These are phyloP conservation scores for Asterionellopsis glacialis DNA, from an alignment of 108 stramenopile genomes.

Conservation along the genomic window DNA sequence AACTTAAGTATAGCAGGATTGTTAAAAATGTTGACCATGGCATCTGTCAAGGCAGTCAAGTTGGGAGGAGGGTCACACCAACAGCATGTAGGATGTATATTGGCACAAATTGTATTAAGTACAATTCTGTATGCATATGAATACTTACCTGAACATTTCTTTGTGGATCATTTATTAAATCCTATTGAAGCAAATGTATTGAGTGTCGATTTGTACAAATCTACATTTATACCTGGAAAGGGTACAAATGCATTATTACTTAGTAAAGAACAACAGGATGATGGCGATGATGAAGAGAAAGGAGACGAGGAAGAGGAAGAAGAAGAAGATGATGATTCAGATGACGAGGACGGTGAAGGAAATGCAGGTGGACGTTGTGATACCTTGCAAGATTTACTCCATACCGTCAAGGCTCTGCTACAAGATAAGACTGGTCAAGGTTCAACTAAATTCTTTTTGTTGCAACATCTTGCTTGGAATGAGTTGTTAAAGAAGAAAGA, in stretches of 20 bases:
- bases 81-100: constrained; percentile 14
- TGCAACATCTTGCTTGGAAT: constrained; percentile 70
- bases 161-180: constrained; percentile 17
- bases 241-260: constrained; percentile 59
- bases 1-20: constrained; percentile 18
- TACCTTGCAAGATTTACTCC: constrained; percentile 74
- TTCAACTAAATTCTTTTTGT: constrained; percentile 43
- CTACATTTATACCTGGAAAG: constrained; percentile 64
- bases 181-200: constrained; percentile 23
- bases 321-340: constrained; percentile 37
- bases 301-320: constrained; percentile 54
- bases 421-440: constrained; percentile 11
- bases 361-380: constrained; percentile 53
- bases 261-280: constrained; percentile 42
- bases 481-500: constrained; percentile 24
- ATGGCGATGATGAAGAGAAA: constrained; percentile 52
- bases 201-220: constrained; percentile 29
- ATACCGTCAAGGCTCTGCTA: constrained; percentile 27
- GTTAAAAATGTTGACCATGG: constrained; percentile 29
- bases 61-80: constrained; percentile 4
- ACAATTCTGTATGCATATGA: constrained; percentile 54
- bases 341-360: constrained; percentile 61
- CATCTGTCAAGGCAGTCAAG: constrained; percentile 16
- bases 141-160: constrained; percentile 16
- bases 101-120: constrained; percentile 53